Conservation (phyloP, 352 stramenopile species). For the Pythium pyrilobum region DNA sequence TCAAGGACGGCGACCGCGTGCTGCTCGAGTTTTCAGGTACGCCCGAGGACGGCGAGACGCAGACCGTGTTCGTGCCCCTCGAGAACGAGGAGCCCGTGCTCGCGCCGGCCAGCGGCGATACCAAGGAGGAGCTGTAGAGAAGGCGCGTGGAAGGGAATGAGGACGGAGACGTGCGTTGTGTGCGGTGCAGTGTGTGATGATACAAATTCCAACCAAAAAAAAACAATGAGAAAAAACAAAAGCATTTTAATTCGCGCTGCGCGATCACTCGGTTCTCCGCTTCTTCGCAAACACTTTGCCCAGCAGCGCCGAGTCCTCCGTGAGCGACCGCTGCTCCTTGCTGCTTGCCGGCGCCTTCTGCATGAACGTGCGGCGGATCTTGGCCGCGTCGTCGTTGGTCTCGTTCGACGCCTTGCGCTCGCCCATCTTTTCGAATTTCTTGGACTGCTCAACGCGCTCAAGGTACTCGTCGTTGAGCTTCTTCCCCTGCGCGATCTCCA, state of each 20-base stretch:
- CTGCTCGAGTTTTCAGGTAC: slow-evolving; percentile 50
- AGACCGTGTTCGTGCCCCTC: slow-evolving; percentile 41
- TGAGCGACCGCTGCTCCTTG: slow-evolving; percentile 58
- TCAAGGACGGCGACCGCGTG: slow-evolving; percentile 48
- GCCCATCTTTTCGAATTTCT: slow-evolving; percentile 83
- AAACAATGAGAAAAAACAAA: not conserved
- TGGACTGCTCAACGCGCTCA: slow-evolving; percentile 83
- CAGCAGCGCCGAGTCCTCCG: slow-evolving; percentile 37
- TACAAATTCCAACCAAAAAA: not conserved
- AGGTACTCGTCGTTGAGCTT: slow-evolving; percentile 87
- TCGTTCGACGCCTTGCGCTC: slow-evolving; percentile 48
- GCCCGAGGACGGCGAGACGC: slow-evolving; percentile 37
- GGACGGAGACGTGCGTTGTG: slow-evolving; percentile 7
- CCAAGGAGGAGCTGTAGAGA: slow-evolving; percentile 43
- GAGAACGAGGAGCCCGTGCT: slow-evolving; percentile 17
- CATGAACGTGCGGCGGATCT: slow-evolving; percentile 70
- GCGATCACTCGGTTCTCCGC: slow-evolving; percentile 29
- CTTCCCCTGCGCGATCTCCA: slow-evolving; percentile 83
- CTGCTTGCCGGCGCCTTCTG: slow-evolving; percentile 68
- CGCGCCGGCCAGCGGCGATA: not conserved
- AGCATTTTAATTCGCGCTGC: not conserved
- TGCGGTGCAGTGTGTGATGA: slow-evolving; percentile 3
- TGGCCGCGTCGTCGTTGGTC: slow-evolving; percentile 17
- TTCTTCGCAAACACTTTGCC: slow-evolving; percentile 81
- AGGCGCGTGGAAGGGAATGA: slow-evolving; percentile 1